Conservation (phyloP, 2,329 filamentous ascomycete genomes). For the Fusarium robinianum region DNA sequence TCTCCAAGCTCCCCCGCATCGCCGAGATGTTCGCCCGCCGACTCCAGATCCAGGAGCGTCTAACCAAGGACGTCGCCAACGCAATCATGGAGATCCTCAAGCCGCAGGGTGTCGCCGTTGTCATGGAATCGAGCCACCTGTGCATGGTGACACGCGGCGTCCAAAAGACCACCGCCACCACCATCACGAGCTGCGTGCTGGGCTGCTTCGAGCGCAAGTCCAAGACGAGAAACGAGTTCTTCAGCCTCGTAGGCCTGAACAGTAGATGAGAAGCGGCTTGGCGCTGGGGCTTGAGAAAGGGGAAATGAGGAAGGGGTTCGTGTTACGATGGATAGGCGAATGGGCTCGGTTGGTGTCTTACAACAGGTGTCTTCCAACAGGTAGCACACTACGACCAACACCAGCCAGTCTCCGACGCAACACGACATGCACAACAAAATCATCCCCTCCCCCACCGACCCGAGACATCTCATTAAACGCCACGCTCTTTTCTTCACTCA, state of each 20-base stretch:
- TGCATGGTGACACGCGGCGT: constrained; percentile 99
- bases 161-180: constrained; percentile 83
- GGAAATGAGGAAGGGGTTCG: too few species aligned
- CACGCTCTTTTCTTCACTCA: too few species aligned
- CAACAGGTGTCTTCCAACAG: too few species aligned
- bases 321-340: too few species aligned
- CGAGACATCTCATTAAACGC: too few species aligned
- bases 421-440: too few species aligned
- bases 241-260: constrained; percentile 76
- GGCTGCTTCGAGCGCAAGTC: constrained; percentile 91
- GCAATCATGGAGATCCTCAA: constrained; percentile 92
- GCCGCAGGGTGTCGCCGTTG: constrained; percentile 92
- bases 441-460: too few species aligned
- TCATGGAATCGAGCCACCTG: constrained; percentile 95
- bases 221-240: constrained; percentile 94
- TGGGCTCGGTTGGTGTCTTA: too few species aligned
- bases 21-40: constrained; percentile 96
- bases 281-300: too few species aligned
- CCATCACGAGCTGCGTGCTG: constrained; percentile 96
- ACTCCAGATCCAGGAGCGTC: constrained; percentile 92
- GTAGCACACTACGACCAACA: too few species aligned
- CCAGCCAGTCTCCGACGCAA: too few species aligned
- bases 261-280: too few species aligned
- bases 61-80: constrained; percentile 94
- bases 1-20: constrained; percentile 93